Percentiles rank a stretch among this genome's conserved stretches.
Conservation (phyloP, 768 basidiomycete genomes). For the Phaffia tasmanica region DNA sequence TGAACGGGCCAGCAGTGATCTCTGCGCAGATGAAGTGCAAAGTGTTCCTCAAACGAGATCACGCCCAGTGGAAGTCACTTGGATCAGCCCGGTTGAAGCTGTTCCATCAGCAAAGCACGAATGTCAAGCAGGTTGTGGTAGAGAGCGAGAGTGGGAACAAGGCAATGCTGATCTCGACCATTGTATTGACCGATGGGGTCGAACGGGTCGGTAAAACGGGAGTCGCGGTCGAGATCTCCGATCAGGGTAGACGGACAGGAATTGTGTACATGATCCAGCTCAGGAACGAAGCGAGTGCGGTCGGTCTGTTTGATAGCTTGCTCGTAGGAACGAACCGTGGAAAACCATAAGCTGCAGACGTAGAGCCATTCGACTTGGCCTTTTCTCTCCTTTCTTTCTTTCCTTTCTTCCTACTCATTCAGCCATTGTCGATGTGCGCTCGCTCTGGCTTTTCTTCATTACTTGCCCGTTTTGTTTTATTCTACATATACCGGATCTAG, state of each 20-base stretch:
- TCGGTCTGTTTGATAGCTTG: conserved; percentile 72
- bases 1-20: conserved; percentile 59
- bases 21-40: conserved; percentile 96
- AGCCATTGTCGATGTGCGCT: neutral
- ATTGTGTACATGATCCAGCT: conserved; percentile 96
- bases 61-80: conserved; percentile 92
- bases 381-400: neutral
- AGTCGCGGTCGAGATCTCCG: conserved; percentile 88
- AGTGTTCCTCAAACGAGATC: conserved; percentile 86
- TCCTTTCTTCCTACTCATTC: neutral
- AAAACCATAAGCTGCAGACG: neutral
- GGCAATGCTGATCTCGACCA: conserved; percentile 78
- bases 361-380: neutral
- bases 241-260: conserved; percentile 80
- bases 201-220: conserved; percentile 98
- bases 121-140: conserved; percentile 92
- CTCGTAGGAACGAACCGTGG: conserved; percentile 73
- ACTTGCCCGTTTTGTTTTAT: neutral
- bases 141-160: conserved; percentile 63
- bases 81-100: conserved; percentile 78
- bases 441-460: neutral
- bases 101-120: conserved; percentile 68
- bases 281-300: conserved; percentile 74
- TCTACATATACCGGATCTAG: neutral
- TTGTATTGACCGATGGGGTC: conserved; percentile 88